phyloP scores from a whole-genome alignment of 345 rosid species.

The Lumnitzera littorea region DNA sequence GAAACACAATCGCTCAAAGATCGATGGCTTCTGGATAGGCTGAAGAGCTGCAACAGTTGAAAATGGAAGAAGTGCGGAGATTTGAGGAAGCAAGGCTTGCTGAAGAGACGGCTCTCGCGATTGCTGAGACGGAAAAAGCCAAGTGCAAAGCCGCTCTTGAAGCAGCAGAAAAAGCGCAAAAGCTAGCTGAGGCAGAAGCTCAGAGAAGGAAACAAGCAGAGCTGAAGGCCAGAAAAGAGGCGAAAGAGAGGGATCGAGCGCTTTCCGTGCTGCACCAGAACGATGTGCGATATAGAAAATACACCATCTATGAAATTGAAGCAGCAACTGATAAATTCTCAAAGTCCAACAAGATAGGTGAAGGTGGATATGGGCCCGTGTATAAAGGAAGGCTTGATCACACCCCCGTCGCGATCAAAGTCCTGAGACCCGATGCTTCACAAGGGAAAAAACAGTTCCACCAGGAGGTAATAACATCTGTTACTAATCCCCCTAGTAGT shows the following conservation, averaged over 20 bases:
- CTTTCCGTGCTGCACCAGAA: slow-evolving; percentile 49
- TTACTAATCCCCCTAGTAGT: too few relatives aligned
- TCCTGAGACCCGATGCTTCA: slow-evolving; percentile 80
- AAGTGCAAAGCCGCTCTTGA: slow-evolving; percentile 77
- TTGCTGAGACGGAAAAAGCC: slow-evolving; percentile 81
- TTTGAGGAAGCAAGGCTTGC: slow-evolving; percentile 65
- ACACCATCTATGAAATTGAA: slow-evolving; percentile 74
- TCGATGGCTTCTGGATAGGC: slow-evolving; percentile 37
- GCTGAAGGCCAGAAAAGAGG: slow-evolving; percentile 57
- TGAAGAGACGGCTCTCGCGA: slow-evolving; percentile 72
- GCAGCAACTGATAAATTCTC: slow-evolving; percentile 54
- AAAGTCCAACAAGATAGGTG: slow-evolving; percentile 54
- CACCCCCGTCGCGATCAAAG: slow-evolving; percentile 85
- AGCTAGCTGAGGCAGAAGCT: slow-evolving; percentile 62
- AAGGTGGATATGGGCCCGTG: slow-evolving; percentile 97
- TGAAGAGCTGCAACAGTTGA: slow-evolving; percentile 58
- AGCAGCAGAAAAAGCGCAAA: slow-evolving; percentile 75
- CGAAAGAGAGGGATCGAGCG: slow-evolving; percentile 68
- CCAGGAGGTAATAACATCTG: slow-evolving; percentile 53
- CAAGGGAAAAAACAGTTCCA: slow-evolving; percentile 88
- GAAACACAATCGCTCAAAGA: neutral
- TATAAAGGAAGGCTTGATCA: slow-evolving; percentile 79
- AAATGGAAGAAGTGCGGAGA: slow-evolving; percentile 56
- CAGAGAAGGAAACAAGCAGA: slow-evolving; percentile 62
- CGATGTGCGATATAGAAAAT: slow-evolving; percentile 63